A percentile compares a stretch with the other conserved stretches of the same genome.
phyloP scores from a whole-genome alignment of 192 early-diverging fungal genomes.

The Rhizophagus prolifer region DNA sequence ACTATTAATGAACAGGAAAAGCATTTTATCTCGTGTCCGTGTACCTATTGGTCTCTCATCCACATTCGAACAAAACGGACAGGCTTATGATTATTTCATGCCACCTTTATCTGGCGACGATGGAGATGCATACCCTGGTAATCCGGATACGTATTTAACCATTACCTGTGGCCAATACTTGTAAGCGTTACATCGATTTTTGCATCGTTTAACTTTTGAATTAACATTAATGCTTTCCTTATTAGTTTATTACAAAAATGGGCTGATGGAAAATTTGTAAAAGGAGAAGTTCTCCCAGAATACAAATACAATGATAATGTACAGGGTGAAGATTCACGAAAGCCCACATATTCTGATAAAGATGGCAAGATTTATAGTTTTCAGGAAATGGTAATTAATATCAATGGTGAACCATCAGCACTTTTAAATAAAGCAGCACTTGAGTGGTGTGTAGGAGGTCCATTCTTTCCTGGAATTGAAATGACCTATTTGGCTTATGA shows the following conservation, averaged over 20 bases:
- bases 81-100: constrained; percentile 25
- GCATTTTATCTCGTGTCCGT: constrained; percentile 11
- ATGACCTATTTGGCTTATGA: constrained; percentile 19
- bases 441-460: constrained; percentile 13
- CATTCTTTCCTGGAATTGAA: constrained; percentile 26
- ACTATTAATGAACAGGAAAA: constrained; percentile 16
- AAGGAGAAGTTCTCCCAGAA: too few relatives aligned
- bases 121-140: not conserved
- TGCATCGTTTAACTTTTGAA: constrained; percentile 5
- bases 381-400: too few relatives aligned
- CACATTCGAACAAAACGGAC: not conserved
- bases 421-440: constrained; percentile 14
- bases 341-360: too few relatives aligned
- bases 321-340: too few relatives aligned
- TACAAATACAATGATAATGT: too few relatives aligned
- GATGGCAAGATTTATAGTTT: too few relatives aligned
- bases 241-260: constrained; percentile 1
- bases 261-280: constrained; percentile 3
- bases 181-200: constrained; percentile 5
- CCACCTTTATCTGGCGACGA: constrained; percentile 23
- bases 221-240: not conserved
- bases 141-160: constrained; percentile 9
- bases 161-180: constrained; percentile 21
- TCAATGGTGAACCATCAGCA: too few relatives aligned
- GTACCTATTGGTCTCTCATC: not conserved